Conservation (phyloP, 2,329 filamentous ascomycete genomes). For the Pseudocercospora eumusae region DNA sequence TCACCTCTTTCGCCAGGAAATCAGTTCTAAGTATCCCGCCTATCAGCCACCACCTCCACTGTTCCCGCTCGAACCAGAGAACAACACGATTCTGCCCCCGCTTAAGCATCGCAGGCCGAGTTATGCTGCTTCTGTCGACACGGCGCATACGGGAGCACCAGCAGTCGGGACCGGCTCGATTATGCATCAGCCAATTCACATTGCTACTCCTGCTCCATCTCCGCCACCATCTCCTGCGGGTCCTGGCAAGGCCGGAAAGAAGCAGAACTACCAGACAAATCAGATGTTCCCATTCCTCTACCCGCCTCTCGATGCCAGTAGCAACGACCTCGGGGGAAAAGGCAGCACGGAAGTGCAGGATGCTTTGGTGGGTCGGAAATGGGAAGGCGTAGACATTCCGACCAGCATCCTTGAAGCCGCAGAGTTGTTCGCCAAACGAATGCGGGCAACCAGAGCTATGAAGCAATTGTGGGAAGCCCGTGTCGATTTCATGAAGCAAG, state of each 20-base stretch:
- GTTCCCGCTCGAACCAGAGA: constrained; percentile 84
- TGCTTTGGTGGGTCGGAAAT: constrained; percentile 74
- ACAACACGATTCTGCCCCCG: constrained; percentile 85
- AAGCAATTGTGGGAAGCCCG: constrained; percentile 93
- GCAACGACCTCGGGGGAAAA: constrained; percentile 88
- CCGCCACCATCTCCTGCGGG: constrained; percentile 89
- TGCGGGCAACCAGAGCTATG: constrained; percentile 88
- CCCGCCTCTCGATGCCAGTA: constrained; percentile 83
- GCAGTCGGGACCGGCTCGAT: constrained; percentile 66
- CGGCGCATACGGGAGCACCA: constrained; percentile 50
- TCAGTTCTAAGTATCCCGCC: constrained; percentile 95
- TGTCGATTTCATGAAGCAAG: constrained; percentile 86
- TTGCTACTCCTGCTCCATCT: constrained; percentile 95
- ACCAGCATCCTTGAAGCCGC: constrained; percentile 94
- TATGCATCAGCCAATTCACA: constrained; percentile 92
- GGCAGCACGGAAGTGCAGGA: constrained; percentile 80
- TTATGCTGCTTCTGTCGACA: constrained; percentile 34
- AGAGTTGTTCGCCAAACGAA: constrained; percentile 83
- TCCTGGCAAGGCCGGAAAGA: constrained; percentile 86
- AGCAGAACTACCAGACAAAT: constrained; percentile 99
- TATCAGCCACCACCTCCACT: constrained; percentile 85
- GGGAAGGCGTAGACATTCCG: constrained; percentile 93
- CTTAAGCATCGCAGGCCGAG: constrained; percentile 69
- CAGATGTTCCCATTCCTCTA: constrained; percentile 99
- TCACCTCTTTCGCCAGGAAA: constrained; percentile 92